These are phyloP conservation scores for Thermothelomyces thermophilus DNA, from an alignment of 2,329 filamentous ascomycete genomes.

Conservation along the genomic window DNA sequence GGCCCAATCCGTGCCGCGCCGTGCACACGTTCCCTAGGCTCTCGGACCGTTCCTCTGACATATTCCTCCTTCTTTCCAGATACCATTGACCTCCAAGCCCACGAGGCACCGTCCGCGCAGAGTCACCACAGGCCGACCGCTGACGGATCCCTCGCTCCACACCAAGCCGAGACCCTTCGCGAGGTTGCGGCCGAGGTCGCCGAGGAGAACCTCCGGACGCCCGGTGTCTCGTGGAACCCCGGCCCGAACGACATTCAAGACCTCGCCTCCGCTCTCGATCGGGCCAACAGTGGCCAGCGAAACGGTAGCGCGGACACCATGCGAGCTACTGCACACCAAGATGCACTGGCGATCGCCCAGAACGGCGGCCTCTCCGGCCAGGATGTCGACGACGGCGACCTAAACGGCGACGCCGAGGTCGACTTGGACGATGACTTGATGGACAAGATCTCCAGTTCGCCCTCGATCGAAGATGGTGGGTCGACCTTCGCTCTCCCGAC, in stretches of 20 bases:
- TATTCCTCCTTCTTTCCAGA: conserved; percentile 48
- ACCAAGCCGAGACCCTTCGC: conserved; percentile 79
- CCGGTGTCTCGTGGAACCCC: conserved; percentile 50
- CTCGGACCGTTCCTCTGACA: conserved; percentile 26
- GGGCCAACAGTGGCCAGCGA: conserved; percentile 29
- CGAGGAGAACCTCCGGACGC: conserved; percentile 62
- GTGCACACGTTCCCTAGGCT: background rate
- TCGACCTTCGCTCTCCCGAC: conserved; percentile 42
- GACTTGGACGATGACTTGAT: conserved; percentile 87
- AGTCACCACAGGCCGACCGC: conserved; percentile 59
- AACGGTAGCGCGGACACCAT: conserved; percentile 26
- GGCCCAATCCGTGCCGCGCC: conserved; percentile 10
- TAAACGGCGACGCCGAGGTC: conserved; percentile 63
- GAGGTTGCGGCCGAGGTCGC: conserved; percentile 71
- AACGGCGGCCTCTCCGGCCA: conserved; percentile 49
- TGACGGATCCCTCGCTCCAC: conserved; percentile 55
- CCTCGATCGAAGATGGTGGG: conserved; percentile 98
- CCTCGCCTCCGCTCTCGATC: conserved; percentile 33
- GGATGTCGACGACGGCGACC: conserved; percentile 52
- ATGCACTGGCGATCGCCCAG: conserved; percentile 54
- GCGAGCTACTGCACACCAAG: conserved; percentile 40
- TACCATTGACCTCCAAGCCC: conserved; percentile 90
- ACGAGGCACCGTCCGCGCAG: conserved; percentile 72
- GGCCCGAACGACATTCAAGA: conserved; percentile 38
- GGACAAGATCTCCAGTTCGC: conserved; percentile 98